These are phyloP conservation scores for Penicillium mononematosum DNA, from an alignment of 495 filamentous ascomycete genomes.

Conservation along the genomic window DNA sequence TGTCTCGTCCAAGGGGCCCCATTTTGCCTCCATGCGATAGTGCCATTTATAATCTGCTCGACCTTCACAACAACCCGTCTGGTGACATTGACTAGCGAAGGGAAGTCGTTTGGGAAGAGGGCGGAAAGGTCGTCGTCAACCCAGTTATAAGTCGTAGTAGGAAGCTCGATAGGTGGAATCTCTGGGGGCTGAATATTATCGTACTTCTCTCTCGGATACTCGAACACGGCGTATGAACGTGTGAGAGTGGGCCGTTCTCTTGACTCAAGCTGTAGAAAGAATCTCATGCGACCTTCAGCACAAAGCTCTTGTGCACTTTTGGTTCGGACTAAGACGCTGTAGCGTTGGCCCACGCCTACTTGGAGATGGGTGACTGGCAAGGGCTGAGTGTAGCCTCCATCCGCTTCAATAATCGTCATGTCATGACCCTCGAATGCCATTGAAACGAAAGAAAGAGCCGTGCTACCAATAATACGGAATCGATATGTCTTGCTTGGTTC, in stretches of 20 bases:
- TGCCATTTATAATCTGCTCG: slow-evolving; percentile 42
- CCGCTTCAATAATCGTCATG: slow-evolving; percentile 52
- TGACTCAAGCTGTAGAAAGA: neutral
- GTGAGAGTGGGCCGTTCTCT: too few species aligned
- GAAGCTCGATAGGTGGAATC: slow-evolving; percentile 11
- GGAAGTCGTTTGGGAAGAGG: slow-evolving; percentile 39
- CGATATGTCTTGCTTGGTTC: slow-evolving; percentile 58
- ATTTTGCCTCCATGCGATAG: slow-evolving; percentile 44
- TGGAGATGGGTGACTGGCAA: slow-evolving; percentile 49
- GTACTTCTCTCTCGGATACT: too few species aligned
- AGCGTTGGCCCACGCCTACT: slow-evolving; percentile 56
- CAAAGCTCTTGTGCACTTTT: slow-evolving; percentile 35
- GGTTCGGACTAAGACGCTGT: slow-evolving; percentile 50
- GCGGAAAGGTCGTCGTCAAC: slow-evolving; percentile 56
- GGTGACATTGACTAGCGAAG: slow-evolving; percentile 52
- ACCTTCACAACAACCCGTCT: slow-evolving; percentile 49
- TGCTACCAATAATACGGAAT: slow-evolving; percentile 54
- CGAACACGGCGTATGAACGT: too few species aligned
- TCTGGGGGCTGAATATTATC: too few species aligned
- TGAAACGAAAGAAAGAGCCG: slow-evolving; percentile 50
- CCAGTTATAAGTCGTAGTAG: slow-evolving; percentile 42
- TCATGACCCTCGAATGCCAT: slow-evolving; percentile 54
- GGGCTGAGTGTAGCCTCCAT: slow-evolving; percentile 56
- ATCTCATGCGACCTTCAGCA: neutral
- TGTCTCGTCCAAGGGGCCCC: slow-evolving; percentile 47